phyloP scores from a whole-genome alignment of 1,284 basidiomycete genomes.

The Amylostereum areolatum region DNA sequence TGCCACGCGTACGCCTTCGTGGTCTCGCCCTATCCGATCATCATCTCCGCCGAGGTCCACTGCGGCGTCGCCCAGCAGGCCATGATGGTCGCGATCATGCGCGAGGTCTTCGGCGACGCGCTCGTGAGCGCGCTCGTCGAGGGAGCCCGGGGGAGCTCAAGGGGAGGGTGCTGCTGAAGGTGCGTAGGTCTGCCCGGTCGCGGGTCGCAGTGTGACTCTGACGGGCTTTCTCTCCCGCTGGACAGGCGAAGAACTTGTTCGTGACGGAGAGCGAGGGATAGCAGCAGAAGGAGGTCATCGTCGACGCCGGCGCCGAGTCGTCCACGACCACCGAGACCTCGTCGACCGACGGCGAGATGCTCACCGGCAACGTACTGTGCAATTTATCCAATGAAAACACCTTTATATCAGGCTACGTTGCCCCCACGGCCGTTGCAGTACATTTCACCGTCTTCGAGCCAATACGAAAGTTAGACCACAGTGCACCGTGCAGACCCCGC shows the following conservation, averaged over 20 bases:
- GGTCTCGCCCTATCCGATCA: conserved; percentile 89
- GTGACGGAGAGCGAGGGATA: conserved; percentile 34
- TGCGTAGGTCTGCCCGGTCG: too few species aligned
- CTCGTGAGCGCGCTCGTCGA: conserved; percentile 62
- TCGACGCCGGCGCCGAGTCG: conserved; percentile 41
- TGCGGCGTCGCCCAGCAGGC: conserved; percentile 83
- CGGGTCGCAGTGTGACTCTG: too few species aligned
- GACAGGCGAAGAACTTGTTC: conserved; percentile 71
- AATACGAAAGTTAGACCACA: too few species aligned
- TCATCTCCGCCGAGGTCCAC: conserved; percentile 94
- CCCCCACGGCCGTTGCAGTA: too few species aligned
- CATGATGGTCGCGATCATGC: conserved; percentile 74
- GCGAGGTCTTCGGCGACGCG: conserved; percentile 70
- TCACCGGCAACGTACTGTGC: too few species aligned
- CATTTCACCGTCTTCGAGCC: too few species aligned
- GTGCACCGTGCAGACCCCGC: too few species aligned
- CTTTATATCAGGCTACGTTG: too few species aligned
- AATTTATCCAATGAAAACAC: too few species aligned
- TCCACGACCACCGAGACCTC: conserved; percentile 34
- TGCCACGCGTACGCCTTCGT: conserved; percentile 92
- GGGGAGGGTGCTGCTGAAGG: conserved; percentile 79
- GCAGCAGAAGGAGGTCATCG: conserved; percentile 28
- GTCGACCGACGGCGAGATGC: too few species aligned
- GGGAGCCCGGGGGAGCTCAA: conserved; percentile 82
- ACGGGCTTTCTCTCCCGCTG: too few species aligned